Base-by-base conservation (phyloP, 805 yeast species). In the Kuraishia borneana region DNA sequence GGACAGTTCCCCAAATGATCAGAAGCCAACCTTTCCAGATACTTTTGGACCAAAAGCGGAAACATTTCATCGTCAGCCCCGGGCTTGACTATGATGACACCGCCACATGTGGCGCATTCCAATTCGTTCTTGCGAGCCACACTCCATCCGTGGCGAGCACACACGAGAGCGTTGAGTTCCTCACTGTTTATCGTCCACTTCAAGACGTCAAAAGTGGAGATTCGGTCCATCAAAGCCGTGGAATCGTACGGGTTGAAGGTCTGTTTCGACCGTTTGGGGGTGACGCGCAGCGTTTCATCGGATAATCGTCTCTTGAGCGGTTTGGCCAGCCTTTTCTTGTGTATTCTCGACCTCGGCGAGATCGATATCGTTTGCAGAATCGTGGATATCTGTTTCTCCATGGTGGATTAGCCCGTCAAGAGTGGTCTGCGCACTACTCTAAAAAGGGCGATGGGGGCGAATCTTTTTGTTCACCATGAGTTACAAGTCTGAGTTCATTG, bases 141-240 rank as follows among this genome's bases (percentile, higher is more conserved):
- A 33, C 46, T 51, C 80, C 80, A 74, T 2, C 81, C 81, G 35
- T 64, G 56, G 17, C 65, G 43, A 1, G 76, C 63, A 43, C 75
- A 67, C 21, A 47, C 57, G 22, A 74, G 51, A 34, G 75, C 76
- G 5, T 56, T 65, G 19, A 73, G 46, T 4, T 36, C 37, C 2
- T 32, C 18, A 32, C 45, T 46, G 3, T 45, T 44, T 10, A 70
- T 42, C 12, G 54, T 49, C 80, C 80, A 74, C 44, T 66, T 66
- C 25, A 65, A 43, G 2, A 65, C 56, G 6, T 57, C 59, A 44
- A 56, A 74, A 2, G 74, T 58, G 13, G 47, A 36, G 17, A 74
- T 50, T 30, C 81, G 48, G 4, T 50, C 47, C 8, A 66, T 40
- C 4, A 74, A 53, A 17, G 40, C 39, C 10, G 9, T 6, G 13